A percentile compares a stretch with the other conserved stretches of the same genome.
phyloP scores from a whole-genome alignment of 2,329 filamentous ascomycete species.

The Venturia aucupariae region DNA sequence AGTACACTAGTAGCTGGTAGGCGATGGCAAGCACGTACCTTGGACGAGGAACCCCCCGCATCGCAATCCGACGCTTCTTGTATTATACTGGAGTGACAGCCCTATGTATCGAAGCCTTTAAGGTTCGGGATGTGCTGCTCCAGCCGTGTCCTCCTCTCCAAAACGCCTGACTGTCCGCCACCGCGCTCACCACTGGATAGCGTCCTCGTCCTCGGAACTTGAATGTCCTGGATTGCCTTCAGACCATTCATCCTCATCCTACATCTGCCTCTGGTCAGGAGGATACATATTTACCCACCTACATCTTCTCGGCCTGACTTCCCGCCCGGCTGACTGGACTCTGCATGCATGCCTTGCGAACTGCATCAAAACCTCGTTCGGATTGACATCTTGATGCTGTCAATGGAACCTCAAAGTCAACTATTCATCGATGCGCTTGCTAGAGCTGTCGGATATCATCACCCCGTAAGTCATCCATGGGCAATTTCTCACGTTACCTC shows the following conservation, averaged over 20 bases:
- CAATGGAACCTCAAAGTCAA: background rate
- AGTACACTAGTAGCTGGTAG: no score
- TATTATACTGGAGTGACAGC: background rate
- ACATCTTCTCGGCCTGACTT: background rate
- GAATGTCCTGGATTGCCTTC: conserved; percentile 3
- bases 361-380: background rate
- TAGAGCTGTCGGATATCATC: conserved; percentile 1
- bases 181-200: background rate
- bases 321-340: background rate
- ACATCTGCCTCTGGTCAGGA: background rate
- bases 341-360: background rate
- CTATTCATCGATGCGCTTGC: background rate
- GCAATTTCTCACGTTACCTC: conserved; percentile 6
- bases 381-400: background rate
- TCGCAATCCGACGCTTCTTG: background rate
- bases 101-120: conserved; percentile 8
- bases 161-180: conserved; percentile 1
- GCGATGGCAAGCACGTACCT: background rate
- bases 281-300: no score
- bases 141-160: background rate
- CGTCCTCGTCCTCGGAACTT: background rate
- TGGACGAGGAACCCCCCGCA: conserved; percentile 1
- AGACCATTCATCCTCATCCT: no score
- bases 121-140: conserved; percentile 1
- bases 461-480: background rate